Percentiles rank a stretch among this genome's conserved stretches.
These are phyloP conservation scores for Alternaria alternata DNA, from an alignment of 2,329 filamentous ascomycete genomes.

Conservation along the genomic window DNA sequence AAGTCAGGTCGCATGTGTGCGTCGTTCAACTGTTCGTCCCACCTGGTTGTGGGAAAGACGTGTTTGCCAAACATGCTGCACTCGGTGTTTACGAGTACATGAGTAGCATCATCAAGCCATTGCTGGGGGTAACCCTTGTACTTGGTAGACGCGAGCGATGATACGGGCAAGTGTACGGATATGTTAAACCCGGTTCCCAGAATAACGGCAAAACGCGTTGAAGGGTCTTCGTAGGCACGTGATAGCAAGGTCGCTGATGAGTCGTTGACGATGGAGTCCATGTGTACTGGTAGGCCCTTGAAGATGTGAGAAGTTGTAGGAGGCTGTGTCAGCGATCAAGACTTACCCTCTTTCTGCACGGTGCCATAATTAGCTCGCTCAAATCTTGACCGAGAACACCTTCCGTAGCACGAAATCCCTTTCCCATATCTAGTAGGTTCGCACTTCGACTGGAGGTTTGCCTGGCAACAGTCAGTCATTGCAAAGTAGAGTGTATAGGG, in stretches of 20 bases:
- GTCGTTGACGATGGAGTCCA: slow-evolving; percentile 71
- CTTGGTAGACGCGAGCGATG: slow-evolving; percentile 62
- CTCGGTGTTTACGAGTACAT: slow-evolving; percentile 72
- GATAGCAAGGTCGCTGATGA: slow-evolving; percentile 68
- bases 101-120: slow-evolving; percentile 65
- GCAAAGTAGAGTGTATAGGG: not conserved
- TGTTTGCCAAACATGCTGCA: slow-evolving; percentile 71
- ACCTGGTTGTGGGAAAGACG: slow-evolving; percentile 66
- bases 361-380: slow-evolving; percentile 65
- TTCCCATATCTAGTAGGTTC: slow-evolving; percentile 69
- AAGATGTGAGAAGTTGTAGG: slow-evolving; percentile 25
- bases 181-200: slow-evolving; percentile 72
- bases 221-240: slow-evolving; percentile 67
- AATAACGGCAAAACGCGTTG: slow-evolving; percentile 70
- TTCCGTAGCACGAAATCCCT: slow-evolving; percentile 68
- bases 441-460: slow-evolving; percentile 68
- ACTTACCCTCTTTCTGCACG: slow-evolving; percentile 61
- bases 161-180: slow-evolving; percentile 67
- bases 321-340: slow-evolving; percentile 2
- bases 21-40: slow-evolving; percentile 68
- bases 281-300: slow-evolving; percentile 62
- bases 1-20: slow-evolving; percentile 67
- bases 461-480: slow-evolving; percentile 35
- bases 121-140: slow-evolving; percentile 63
- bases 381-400: slow-evolving; percentile 67